Percentiles rank a stretch among this genome's conserved stretches.
Conservation (phyloP, 495 filamentous ascomycete species). For the Glonium stellatum region DNA sequence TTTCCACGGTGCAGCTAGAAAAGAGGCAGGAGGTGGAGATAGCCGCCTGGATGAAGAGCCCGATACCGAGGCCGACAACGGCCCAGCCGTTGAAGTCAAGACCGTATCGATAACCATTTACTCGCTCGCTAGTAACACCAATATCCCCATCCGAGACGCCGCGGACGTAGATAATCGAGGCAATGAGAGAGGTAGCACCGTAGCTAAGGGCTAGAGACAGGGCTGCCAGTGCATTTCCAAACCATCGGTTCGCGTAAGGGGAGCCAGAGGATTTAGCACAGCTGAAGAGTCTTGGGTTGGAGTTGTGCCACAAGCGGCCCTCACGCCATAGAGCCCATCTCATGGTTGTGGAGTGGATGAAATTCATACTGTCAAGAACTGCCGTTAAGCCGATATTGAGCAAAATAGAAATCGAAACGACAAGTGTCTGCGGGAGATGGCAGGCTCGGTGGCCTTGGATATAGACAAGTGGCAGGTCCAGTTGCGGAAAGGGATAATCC, state of each 20-base stretch:
- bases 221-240: slow-evolving; percentile 27
- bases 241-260: slow-evolving; percentile 24
- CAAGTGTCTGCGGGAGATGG: too few species aligned
- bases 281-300: slow-evolving; percentile 40
- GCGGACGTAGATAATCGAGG: background rate
- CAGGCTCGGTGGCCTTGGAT: too few species aligned
- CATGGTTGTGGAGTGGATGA: slow-evolving; percentile 36
- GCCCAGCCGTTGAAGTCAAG: slow-evolving; percentile 28
- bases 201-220: slow-evolving; percentile 35
- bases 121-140: slow-evolving; percentile 5
- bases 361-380: too few species aligned
- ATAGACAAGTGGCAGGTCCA: too few species aligned
- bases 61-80: slow-evolving; percentile 35
- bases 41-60: slow-evolving; percentile 6
- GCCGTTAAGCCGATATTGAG: too few species aligned
- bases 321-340: slow-evolving; percentile 42
- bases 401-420: too few species aligned
- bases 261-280: slow-evolving; percentile 13
- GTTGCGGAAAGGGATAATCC: too few species aligned
- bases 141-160: background rate
- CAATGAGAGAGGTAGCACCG: slow-evolving; percentile 29
- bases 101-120: too few species aligned
- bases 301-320: slow-evolving; percentile 39
- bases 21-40: slow-evolving; percentile 35
- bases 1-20: slow-evolving; percentile 35